A percentile compares a stretch with the other conserved stretches of the same genome.
These are phyloP conservation scores for Beta macrorhiza DNA, from an alignment of 179 eudicot species.

Conservation along the genomic window DNA sequence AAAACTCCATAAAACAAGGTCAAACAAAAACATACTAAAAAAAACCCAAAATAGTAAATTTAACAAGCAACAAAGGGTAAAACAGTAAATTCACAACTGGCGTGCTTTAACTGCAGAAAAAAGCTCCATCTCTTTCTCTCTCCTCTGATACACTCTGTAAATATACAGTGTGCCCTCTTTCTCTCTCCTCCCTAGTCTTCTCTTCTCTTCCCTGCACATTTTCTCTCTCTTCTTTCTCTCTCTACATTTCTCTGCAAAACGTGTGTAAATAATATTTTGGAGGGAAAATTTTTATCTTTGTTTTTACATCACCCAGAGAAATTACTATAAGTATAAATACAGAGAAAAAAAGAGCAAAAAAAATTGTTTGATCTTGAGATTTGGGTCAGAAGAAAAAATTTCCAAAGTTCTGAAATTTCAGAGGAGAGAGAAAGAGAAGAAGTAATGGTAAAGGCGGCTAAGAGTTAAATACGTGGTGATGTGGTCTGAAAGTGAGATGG, in stretches of 20 bases:
- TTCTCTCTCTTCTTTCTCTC: conserved; percentile 13
- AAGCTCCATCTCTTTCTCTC: conserved; percentile 20
- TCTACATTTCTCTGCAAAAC: conserved; percentile 10
- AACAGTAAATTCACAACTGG: conserved; percentile 15
- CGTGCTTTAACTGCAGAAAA: conserved; percentile 49
- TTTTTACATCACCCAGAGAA: not conserved
- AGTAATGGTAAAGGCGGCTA: conserved; percentile 59
- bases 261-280: conserved; percentile 18
- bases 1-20: not conserved
- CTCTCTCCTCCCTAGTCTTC: conserved; percentile 21
- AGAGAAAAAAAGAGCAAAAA: not conserved
- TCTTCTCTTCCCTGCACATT: conserved; percentile 16
- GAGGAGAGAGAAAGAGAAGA: conserved; percentile 6
- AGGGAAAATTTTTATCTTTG: not conserved
- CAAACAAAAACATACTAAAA: not conserved
- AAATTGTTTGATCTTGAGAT: conserved; percentile 18
- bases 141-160: conserved; percentile 44
- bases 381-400: conserved; percentile 30
- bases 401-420: conserved; percentile 15
- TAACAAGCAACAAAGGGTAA: conserved; percentile 7
- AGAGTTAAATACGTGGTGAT: conserved; percentile 24
- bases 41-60: not conserved
- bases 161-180: conserved; percentile 18
- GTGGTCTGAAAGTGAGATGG: conserved; percentile 25
- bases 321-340: not conserved